Base-by-base conservation (phyloP, 306 rosid species). In the peach (Prunus persica) region DNA sequence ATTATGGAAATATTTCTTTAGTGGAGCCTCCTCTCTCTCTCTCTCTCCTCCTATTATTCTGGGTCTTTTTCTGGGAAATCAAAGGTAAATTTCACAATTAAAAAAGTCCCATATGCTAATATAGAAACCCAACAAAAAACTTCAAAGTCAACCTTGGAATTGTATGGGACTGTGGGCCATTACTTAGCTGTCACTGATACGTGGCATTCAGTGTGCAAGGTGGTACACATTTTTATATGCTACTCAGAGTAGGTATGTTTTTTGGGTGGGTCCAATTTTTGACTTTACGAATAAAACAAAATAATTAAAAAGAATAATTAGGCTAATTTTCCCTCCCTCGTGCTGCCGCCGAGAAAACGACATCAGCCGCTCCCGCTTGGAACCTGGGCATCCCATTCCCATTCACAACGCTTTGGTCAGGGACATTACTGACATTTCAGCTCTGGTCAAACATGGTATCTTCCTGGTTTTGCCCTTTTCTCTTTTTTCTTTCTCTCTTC, bases 401-500 rank as follows among this genome's bases (percentile, higher is more conserved):
- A 30, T 62, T 62, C 20, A 62, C 19, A 12, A 28, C 8, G 9
- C 43, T 34, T 3, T 24, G 25, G 25, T 58, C 22, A 3, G 65
- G 83, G 38, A 58, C 18, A 1, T 73, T 47, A 6, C 19, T n/a
- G 41, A 67, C 14, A 63, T 50, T 79, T 79, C 41, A 56, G 2
- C 16, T 67, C 32, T 9, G n/a, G 74, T 81, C 84, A 76, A 72
- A 67, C 55, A 19, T 75, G 71, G 52, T 50, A 75, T 62, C 67
- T 75, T 81, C 72, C 67, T 69, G 19, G 73, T 30, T 47, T 46
- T 69, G 45, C 14, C 27, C 58, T 49, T 41, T 70, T 52, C 38
- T 70, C 2, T 3, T 52, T 46, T 50, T 22, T 19, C 52, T 45
- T 45, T 27, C 5, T 47, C 65, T 46, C 16, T 34, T 57, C 56